Percentiles rank a stretch among this genome's conserved stretches.
These are phyloP conservation scores for Colletotrichum lindemuthianum DNA, from an alignment of 2,329 filamentous ascomycete species.

Conservation along the genomic window DNA sequence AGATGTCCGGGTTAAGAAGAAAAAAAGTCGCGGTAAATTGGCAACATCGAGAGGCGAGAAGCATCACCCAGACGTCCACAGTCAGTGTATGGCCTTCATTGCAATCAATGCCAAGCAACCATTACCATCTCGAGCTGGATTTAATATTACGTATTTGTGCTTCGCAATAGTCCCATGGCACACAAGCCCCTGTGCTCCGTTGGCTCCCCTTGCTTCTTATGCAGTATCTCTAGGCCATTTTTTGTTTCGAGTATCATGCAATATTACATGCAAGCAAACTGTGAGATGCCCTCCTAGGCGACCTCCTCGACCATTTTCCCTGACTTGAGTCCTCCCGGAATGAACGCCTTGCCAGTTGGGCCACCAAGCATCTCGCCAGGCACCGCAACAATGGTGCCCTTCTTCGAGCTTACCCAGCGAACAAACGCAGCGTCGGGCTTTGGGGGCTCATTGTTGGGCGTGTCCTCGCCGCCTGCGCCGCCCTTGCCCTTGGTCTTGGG, in stretches of 20 bases:
- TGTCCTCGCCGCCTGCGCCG: constrained; percentile 56
- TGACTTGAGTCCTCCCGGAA: constrained; percentile 43
- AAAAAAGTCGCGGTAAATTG: too few species aligned
- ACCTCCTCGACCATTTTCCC: constrained; percentile 68
- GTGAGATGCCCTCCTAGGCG: constrained; percentile 42
- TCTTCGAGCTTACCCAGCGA: constrained; percentile 76
- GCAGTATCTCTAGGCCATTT: neutral
- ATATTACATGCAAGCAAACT: neutral
- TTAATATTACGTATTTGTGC: too few species aligned
- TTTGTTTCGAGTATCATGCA: too few species aligned
- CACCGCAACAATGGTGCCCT: constrained; percentile 71
- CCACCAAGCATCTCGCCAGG: constrained; percentile 74
- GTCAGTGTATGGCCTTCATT: too few species aligned
- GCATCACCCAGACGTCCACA: too few species aligned
- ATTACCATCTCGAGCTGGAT: too few species aligned
- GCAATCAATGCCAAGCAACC: too few species aligned
- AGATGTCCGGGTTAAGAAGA: too few species aligned
- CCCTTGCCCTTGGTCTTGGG: constrained; percentile 74
- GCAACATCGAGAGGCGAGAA: too few species aligned
- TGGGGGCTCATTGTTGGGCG: constrained; percentile 56
- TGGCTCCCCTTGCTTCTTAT: neutral
- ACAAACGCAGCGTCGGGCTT: constrained; percentile 71
- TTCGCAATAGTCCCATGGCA: too few species aligned
- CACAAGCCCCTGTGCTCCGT: too few species aligned
- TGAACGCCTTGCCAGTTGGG: constrained; percentile 70